Conservation (phyloP, 2,329 filamentous ascomycete species). For the Phoma sp. region DNA sequence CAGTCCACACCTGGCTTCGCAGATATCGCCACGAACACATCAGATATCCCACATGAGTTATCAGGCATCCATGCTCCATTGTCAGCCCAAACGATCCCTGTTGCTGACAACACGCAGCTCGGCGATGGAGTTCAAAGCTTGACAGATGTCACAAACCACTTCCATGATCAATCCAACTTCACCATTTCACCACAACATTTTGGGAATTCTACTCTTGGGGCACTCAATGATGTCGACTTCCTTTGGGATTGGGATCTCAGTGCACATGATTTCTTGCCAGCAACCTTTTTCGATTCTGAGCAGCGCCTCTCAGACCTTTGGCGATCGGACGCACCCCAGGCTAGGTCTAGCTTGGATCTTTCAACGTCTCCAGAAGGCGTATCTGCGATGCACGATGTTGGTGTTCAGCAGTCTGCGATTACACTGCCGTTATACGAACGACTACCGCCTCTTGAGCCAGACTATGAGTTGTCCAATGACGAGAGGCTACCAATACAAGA, state of each 20-base stretch:
- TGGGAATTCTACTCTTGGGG: not conserved
- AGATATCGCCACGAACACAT: not conserved
- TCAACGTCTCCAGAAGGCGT: not conserved
- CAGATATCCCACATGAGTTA: not conserved
- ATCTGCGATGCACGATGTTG: not conserved
- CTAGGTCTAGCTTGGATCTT: not conserved
- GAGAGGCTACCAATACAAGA: slow-evolving; percentile 1
- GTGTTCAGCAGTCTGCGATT: no score
- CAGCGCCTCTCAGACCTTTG: not conserved
- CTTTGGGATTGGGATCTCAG: not conserved
- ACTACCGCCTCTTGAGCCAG: not conserved
- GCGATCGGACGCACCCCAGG: not conserved
- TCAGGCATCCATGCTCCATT: not conserved
- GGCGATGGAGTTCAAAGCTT: not conserved
- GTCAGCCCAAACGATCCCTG: not conserved
- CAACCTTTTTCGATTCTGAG: not conserved
- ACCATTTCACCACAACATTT: not conserved
- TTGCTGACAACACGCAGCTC: not conserved
- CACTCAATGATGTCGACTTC: not conserved
- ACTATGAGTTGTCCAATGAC: not conserved
- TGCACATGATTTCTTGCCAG: not conserved
- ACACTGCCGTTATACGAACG: not conserved
- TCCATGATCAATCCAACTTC: not conserved
- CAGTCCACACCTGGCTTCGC: not conserved
- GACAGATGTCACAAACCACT: not conserved